Percentiles rank a stretch among this genome's conserved stretches.
Conservation (phyloP, 306 rosid genomes). For the Castanospermum australe region DNA sequence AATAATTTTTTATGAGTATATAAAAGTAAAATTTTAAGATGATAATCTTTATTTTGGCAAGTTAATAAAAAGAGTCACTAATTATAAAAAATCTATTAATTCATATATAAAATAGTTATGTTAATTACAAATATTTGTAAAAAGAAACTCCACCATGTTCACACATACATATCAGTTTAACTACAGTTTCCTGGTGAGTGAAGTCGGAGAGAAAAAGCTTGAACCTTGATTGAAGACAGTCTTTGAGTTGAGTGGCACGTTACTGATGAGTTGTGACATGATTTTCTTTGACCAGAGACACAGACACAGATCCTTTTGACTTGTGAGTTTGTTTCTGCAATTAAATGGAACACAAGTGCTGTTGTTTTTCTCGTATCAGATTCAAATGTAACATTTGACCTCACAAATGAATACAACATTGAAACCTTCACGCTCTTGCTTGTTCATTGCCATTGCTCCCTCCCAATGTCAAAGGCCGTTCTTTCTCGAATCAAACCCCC, state of each 20-base stretch:
- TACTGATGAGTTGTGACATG: too few species aligned
- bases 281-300: too few species aligned
- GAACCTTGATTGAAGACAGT: too few species aligned
- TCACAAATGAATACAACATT: slow-evolving; percentile 7
- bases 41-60: not conserved
- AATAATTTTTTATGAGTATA: too few species aligned
- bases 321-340: too few species aligned
- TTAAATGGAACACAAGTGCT: too few species aligned
- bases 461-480: slow-evolving; percentile 62
- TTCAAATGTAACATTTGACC: slow-evolving; percentile 1
- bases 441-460: not conserved
- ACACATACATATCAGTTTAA: too few species aligned
- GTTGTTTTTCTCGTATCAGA: not conserved
- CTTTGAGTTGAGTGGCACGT: too few species aligned
- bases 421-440: not conserved
- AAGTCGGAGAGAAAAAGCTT: too few species aligned
- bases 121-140: not conserved
- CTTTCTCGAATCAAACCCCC: slow-evolving; percentile 72
- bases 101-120: not conserved
- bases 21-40: too few species aligned
- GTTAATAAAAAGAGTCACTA: not conserved
- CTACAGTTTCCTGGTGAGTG: too few species aligned
- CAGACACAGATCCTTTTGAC: too few species aligned
- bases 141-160: not conserved
- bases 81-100: not conserved